Base-by-base conservation (phyloP, 1,139 yeast species). In the Taphrina sp. region DNA sequence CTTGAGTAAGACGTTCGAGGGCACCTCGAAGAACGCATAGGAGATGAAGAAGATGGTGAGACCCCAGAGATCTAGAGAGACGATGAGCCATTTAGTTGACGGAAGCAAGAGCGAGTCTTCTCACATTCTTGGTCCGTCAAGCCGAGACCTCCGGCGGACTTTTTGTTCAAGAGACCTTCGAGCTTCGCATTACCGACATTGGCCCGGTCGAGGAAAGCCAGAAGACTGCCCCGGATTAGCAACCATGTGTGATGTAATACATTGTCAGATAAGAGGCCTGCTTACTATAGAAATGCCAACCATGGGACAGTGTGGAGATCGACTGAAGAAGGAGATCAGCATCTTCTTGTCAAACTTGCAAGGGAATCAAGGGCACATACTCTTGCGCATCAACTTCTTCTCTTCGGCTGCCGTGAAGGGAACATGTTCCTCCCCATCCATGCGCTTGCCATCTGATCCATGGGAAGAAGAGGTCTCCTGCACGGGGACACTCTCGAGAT, bases 11-110 rank as follows among this genome's bases (percentile, higher is more conserved):
- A 78, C 80, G 67, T 85, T 85, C 23, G 87, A 80, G 7, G 84
- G 72, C 34, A 84, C 75, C 67, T 85, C 94, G 62, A 81, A 80
- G 31, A 81, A 67, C 22, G 83, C 72, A 65, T 85, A 85, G 5
- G 89, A 89, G 19, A 83, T 83, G 64, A 83, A 85, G 67, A 85
- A 85, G n/a, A 84, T 76, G 14, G 87, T 81, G 63, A 73, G 63
- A 1, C 85, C 81, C 36, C 73, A 75, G 64, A 78, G 77, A 66
- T 75, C n/a, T n/a, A n/a, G n/a, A n/a, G n/a, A n/a, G n/a, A n/a
- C n/a, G n/a, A n/a, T n/a, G n/a, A n/a, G n/a, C n/a, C n/a, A n/a
- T n/a, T n/a, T n/a, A n/a, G n/a, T n/a, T n/a, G n/a, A n/a, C n/a
- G n/a, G n/a, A n/a, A n/a, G n/a, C n/a, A n/a, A n/a, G n/a, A n/a